A percentile compares a stretch with the other conserved stretches of the same genome.
Evolutionary conservation across 78 protist species (phyloP).

Genomic region (Isochrysis galbana): DNA sequence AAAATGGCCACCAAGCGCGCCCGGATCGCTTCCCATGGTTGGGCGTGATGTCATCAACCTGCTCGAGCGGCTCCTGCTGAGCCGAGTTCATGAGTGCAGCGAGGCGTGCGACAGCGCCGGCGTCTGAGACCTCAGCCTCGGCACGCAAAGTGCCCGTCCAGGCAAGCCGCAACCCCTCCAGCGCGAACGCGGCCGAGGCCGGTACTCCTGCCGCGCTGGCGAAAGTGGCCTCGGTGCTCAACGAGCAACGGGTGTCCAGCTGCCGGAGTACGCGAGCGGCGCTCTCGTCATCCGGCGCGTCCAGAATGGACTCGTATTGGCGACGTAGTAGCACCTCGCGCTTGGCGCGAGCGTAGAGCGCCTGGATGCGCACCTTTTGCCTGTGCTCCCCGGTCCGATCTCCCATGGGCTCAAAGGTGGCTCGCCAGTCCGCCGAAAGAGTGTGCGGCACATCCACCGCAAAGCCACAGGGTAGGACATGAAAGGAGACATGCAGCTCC

Average conservation of each 20-base stretch:
- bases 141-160: too few species aligned
- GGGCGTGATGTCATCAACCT: too few species aligned
- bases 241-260: background rate
- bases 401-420: background rate
- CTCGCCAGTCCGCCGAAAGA: background rate
- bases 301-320: background rate
- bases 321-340: background rate
- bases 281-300: background rate
- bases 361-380: background rate
- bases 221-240: too few species aligned
- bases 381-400: background rate
- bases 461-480: background rate
- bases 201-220: too few species aligned
- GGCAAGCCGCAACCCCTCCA: too few species aligned
- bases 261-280: background rate
- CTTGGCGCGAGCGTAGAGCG: background rate
- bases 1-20: too few species aligned
- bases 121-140: too few species aligned
- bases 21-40: too few species aligned
- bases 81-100: too few species aligned
- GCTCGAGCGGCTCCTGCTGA: too few species aligned
- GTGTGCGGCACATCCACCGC: background rate
- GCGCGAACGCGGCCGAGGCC: too few species aligned
- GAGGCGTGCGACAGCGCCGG: too few species aligned
- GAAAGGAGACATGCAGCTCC: background rate